Percentiles rank a stretch among this genome's conserved stretches.
These are phyloP conservation scores for Anisogramma anomala DNA, from an alignment of 2,329 filamentous ascomycete species.

Conservation along the genomic window DNA sequence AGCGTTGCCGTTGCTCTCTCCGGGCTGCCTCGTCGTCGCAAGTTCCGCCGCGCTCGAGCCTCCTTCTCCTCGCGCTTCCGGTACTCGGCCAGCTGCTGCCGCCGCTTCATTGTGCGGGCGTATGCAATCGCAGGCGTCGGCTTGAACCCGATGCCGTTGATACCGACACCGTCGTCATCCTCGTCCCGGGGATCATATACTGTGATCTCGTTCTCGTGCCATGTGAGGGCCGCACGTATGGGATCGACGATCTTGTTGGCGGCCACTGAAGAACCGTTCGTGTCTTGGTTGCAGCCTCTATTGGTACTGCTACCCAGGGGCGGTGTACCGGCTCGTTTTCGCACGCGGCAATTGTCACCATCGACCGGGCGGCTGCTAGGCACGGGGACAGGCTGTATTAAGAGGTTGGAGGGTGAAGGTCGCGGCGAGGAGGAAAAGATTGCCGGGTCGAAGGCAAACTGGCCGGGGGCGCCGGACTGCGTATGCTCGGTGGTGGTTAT, in stretches of 20 bases:
- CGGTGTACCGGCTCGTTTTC: conserved; percentile 26
- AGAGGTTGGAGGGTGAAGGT: not conserved
- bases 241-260: conserved; percentile 33
- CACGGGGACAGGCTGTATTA: not conserved
- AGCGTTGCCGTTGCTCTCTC: conserved; percentile 18
- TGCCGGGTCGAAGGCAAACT: not conserved
- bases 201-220: conserved; percentile 58
- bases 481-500: not conserved
- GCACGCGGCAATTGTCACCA: conserved; percentile 1
- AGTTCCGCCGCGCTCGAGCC: conserved; percentile 43
- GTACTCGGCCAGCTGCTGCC: conserved; percentile 52
- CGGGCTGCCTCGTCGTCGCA: conserved; percentile 33
- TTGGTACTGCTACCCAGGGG: conserved; percentile 19
- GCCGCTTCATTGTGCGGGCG: conserved; percentile 43
- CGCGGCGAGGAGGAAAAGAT: conserved; percentile 4
- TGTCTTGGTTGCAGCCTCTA: conserved; percentile 14
- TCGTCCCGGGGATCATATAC: conserved; percentile 52
- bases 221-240: conserved; percentile 48
- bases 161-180: conserved; percentile 55
- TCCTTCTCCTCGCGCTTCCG: conserved; percentile 49
- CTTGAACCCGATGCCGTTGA: conserved; percentile 57
- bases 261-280: conserved; percentile 24
- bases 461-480: not conserved
- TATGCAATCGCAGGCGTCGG: conserved; percentile 51
- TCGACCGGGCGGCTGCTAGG: conserved; percentile 2